Conservation (phyloP, 73 alveolate genomes). For the Stentor roeselii region DNA sequence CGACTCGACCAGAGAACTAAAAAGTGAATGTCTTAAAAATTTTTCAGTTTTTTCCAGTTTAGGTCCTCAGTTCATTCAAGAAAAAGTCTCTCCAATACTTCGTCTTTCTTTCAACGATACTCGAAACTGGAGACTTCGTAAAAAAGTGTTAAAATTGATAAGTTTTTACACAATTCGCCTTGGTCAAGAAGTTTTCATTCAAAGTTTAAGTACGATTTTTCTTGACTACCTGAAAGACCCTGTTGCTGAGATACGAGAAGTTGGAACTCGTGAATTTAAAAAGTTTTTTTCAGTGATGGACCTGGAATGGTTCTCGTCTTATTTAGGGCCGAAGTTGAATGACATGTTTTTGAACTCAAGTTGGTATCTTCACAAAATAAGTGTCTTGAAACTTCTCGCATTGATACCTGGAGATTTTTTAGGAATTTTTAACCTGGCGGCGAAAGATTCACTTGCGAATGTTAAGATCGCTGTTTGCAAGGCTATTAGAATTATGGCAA, state of each 20-base stretch:
- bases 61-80: neutral
- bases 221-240: neutral
- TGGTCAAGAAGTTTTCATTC: neutral
- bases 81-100: neutral
- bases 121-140: constrained; percentile 18
- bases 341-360: neutral
- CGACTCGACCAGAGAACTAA: neutral
- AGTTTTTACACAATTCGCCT: neutral
- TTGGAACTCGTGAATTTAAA: neutral
- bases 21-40: neutral
- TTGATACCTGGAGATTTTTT: neutral
- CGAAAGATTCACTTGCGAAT: constrained; percentile 9
- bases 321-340: neutral
- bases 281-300: neutral
- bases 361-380: neutral
- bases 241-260: neutral
- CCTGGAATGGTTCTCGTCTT: constrained; percentile 3
- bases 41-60: neutral
- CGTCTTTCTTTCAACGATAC: neutral
- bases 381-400: neutral
- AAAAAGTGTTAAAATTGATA: neutral
- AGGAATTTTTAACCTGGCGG: neutral
- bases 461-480: neutral
- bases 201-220: neutral
- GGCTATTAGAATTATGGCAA: neutral